Base-by-base conservation (phyloP, 225 moss, liverwort and hornwort genomes). In the Lunularia cruciata region DNA sequence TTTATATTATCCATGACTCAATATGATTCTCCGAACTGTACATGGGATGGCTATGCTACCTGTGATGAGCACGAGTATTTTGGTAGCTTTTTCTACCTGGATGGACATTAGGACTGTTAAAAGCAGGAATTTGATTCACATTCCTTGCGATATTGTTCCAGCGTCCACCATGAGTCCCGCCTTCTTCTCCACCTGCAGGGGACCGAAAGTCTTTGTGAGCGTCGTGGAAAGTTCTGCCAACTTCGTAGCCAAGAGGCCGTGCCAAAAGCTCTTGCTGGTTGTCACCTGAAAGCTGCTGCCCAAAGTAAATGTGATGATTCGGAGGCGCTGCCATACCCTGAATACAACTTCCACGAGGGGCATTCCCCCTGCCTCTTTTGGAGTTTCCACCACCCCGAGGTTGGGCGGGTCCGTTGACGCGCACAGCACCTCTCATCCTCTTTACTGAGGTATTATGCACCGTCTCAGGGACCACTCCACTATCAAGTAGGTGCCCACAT, bases 371-470 rank as follows among this genome's bases (percentile, higher is more conserved):
- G 2, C 27, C 46, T 64, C 63, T 19, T 46, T 8, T 64, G 46
- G 45, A 8, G 0, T 45, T 64, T 15, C 63, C 46, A 46, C 63
- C 26, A 43, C 46, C 2, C 4, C 28, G 42, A 64, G 38, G 0
- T 46, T 31, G 30, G 12, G 27, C 12, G 3, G 45, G 30, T 46
- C 46, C 45, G 3, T 46, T 46, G 23, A 6, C 30, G 45, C 63
- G 30, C 27, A 64, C 18, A 15, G 63, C 63, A 64, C 63, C 63
- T 15, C 63, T 26, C 46, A 46, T 64, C 45, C 30, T 64, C 15
- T 64, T 64, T 9, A 40, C 25, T 12, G 19, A 2, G 15, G 15
- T 42, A n/a, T n/a, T n/a, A n/a, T n/a, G n/a, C 27, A 28, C n/a
- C 19, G 63, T 4, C 16, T 46, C 7, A 30, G 28, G 46, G 1